Conservation (phyloP, 2,329 filamentous ascomycete genomes). For the Talaromyces sp. region DNA sequence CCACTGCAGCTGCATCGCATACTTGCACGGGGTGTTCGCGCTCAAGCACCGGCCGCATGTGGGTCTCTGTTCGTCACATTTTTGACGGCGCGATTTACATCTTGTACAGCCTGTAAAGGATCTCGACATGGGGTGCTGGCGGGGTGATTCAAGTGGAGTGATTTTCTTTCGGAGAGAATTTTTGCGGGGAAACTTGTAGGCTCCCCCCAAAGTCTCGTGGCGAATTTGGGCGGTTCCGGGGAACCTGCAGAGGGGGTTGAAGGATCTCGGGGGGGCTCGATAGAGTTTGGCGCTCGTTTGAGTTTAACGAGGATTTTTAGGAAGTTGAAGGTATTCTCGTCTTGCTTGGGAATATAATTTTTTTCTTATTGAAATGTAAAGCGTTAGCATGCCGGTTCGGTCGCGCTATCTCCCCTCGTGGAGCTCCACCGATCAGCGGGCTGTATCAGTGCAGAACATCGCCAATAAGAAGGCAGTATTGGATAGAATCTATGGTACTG, state of each 20-base stretch:
- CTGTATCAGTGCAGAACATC: slow-evolving; percentile 12
- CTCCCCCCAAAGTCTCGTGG: slow-evolving; percentile 19
- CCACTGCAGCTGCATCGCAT: slow-evolving; percentile 48
- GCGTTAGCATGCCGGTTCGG: background rate
- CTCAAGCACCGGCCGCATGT: slow-evolving; percentile 44
- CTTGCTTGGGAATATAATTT: background rate
- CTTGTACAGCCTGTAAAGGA: slow-evolving; percentile 49
- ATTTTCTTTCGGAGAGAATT: slow-evolving; percentile 17
- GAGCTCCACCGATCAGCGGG: slow-evolving; percentile 23
- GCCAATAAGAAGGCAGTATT: slow-evolving; percentile 1
- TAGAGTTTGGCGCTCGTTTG: background rate
- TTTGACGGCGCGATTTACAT: slow-evolving; percentile 49
- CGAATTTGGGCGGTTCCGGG: slow-evolving; percentile 11
- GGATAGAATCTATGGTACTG: background rate
- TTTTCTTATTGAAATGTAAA: background rate
- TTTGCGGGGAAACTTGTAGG: slow-evolving; percentile 24
- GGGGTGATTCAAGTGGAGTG: slow-evolving; percentile 4
- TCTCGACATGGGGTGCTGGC: slow-evolving; percentile 37
- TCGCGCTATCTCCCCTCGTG: slow-evolving; percentile 25
- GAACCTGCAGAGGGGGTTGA: background rate
- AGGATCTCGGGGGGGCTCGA: too few relatives aligned
- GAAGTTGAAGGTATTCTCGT: background rate
- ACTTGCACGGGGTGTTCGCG: slow-evolving; percentile 42
- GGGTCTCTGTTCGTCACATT: slow-evolving; percentile 49
- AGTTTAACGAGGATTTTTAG: background rate